A percentile compares a stretch with the other conserved stretches of the same genome.
Conservation (phyloP, 2,329 filamentous ascomycete genomes). For the Calonectria naviculata region DNA sequence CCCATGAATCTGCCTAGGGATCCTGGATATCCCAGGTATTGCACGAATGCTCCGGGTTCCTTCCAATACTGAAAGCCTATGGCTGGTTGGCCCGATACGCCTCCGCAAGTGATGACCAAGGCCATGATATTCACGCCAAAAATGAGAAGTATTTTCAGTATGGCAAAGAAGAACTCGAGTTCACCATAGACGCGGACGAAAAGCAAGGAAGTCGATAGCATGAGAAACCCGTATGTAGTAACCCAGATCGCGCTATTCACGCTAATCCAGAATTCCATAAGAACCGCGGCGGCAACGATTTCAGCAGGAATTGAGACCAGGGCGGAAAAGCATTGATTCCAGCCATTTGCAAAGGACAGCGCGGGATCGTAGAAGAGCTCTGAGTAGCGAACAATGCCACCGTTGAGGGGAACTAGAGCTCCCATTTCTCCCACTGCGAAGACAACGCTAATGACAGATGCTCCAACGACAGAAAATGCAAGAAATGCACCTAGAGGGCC, state of each 20-base stretch:
- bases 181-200: not conserved
- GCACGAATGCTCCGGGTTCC: not conserved
- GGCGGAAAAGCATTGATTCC: not conserved
- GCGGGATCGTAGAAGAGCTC: not conserved
- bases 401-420: not conserved
- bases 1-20: not conserved
- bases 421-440: not conserved
- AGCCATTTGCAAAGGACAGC: not conserved
- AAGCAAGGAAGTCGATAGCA: not conserved
- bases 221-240: not conserved
- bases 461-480: not conserved
- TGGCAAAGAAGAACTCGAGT: not conserved
- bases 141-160: not conserved
- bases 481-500: not conserved
- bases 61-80: not conserved
- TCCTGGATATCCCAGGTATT: not conserved
- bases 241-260: not conserved
- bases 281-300: not conserved
- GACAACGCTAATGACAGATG: not conserved
- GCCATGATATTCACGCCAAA: not conserved
- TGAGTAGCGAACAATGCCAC: not conserved
- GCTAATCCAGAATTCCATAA: not conserved
- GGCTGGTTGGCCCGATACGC: not conserved
- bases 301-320: not conserved
- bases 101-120: not conserved